Evolutionary conservation across 2,329 filamentous ascomycete genomes (phyloP).

Genomic region (Fusarium sp.): DNA sequence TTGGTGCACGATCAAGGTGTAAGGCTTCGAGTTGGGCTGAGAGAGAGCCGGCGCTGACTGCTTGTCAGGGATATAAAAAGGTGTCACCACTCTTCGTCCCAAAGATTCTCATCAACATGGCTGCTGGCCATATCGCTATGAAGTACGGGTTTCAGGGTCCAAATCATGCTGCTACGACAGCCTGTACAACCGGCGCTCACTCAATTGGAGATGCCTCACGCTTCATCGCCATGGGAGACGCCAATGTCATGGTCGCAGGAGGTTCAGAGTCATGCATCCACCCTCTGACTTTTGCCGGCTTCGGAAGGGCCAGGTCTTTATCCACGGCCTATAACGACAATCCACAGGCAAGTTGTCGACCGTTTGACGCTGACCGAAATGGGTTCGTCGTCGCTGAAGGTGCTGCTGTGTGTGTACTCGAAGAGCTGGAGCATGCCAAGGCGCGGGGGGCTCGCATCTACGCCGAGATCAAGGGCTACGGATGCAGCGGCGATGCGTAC

Average conservation of each 20-base stretch:
- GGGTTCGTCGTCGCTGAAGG: constrained; percentile 97
- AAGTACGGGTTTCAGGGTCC: constrained; percentile 89
- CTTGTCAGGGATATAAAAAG: constrained; percentile 83
- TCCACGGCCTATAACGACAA: constrained; percentile 82
- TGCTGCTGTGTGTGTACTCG: constrained; percentile 86
- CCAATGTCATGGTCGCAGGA: constrained; percentile 95
- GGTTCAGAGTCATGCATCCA: constrained; percentile 96
- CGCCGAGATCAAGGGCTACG: constrained; percentile 90
- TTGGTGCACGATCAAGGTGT: constrained; percentile 80
- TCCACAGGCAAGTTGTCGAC: constrained; percentile 79
- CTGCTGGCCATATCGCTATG: constrained; percentile 95
- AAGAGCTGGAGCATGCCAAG: constrained; percentile 90
- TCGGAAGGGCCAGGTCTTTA: constrained; percentile 87
- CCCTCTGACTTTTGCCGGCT: constrained; percentile 91
- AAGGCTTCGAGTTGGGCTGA: constrained; percentile 46
- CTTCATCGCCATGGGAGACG: constrained; percentile 91
- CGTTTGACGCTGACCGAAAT: constrained; percentile 82
- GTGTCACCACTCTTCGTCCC: constrained; percentile 95
- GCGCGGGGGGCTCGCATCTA: constrained; percentile 84
- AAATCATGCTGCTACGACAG: constrained; percentile 92
- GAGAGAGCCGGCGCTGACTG: constrained; percentile 15
- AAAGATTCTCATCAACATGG: constrained; percentile 92
- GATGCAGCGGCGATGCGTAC: constrained; percentile 88
- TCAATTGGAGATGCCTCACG: constrained; percentile 94
- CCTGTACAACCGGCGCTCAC: constrained; percentile 96